Conservation (phyloP, 2,329 filamentous ascomycete genomes). For the Epichloe typhina region DNA sequence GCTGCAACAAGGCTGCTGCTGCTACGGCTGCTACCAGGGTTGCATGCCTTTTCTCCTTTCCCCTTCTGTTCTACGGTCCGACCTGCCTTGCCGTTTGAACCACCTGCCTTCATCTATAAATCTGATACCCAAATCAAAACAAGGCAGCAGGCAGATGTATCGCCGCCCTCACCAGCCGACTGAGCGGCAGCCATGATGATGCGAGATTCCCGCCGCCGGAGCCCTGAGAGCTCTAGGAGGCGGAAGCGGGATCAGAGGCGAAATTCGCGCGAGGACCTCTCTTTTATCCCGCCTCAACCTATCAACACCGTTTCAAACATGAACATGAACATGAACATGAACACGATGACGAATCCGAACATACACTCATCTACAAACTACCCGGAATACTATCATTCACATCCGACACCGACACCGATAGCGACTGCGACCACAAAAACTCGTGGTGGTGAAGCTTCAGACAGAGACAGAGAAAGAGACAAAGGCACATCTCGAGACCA, state of each 20-base stretch:
- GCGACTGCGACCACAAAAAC: conserved; percentile 5
- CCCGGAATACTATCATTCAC: conserved; percentile 3
- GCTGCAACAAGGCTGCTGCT: not conserved
- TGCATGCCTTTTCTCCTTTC: not conserved
- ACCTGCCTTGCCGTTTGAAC: not conserved
- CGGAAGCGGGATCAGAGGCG: conserved; percentile 25
- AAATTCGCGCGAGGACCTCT: conserved; percentile 18
- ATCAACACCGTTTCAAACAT: conserved; percentile 7
- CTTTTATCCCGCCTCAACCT: conserved; percentile 9
- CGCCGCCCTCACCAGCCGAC: conserved; percentile 8
- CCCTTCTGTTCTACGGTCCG: not conserved
- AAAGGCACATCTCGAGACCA: not conserved
- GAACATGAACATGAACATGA: conserved; percentile 4
- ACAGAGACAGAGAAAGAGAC: not conserved
- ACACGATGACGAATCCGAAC: conserved; percentile 3
- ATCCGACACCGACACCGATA: conserved; percentile 5
- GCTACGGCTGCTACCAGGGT: not conserved
- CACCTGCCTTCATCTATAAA: not conserved
- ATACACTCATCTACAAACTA: not conserved
- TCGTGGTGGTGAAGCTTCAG: not conserved
- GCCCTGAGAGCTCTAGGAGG: conserved; percentile 40
- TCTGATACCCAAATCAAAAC: not conserved
- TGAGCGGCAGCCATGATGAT: conserved; percentile 36
- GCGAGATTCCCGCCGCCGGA: conserved; percentile 42
- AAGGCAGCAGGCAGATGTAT: conserved; percentile 6